phyloP scores from a whole-genome alignment of 164 flowering plant species.

The Vitis riparia region DNA sequence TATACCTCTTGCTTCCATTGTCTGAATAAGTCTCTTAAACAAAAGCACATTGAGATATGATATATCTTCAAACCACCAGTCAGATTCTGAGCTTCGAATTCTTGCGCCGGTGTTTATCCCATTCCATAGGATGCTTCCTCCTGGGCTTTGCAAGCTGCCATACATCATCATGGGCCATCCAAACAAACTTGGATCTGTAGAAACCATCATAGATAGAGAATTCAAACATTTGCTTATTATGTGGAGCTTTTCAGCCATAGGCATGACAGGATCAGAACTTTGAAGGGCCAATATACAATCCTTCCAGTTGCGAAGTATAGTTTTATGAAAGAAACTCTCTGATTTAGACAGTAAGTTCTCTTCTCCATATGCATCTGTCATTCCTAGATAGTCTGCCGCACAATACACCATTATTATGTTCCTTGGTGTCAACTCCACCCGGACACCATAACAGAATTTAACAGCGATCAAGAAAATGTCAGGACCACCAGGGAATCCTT shows the following conservation, averaged over 20 bases:
- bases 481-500: conserved; percentile 82
- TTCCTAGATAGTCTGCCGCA: conserved; percentile 82
- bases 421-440: conserved; percentile 66
- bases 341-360: conserved; percentile 63
- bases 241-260: conserved; percentile 64
- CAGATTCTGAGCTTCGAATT: conserved; percentile 69
- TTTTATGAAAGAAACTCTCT: conserved; percentile 64
- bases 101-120: conserved; percentile 92
- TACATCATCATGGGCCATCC: conserved; percentile 99
- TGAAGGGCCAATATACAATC: conserved; percentile 83
- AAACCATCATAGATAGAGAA: conserved; percentile 79
- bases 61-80: conserved; percentile 97
- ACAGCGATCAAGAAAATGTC: conserved; percentile 62
- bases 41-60: conserved; percentile 61
- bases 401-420: conserved; percentile 64
- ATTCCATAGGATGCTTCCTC: conserved; percentile 97
- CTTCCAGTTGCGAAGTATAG: conserved; percentile 79
- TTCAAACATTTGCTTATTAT: conserved; percentile 56
- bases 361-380: conserved; percentile 84
- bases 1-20: conserved; percentile 73
- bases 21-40: conserved; percentile 73
- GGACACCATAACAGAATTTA: conserved; percentile 76
- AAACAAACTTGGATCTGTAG: conserved; percentile 89
- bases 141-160: conserved; percentile 93
- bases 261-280: conserved; percentile 52